Evolutionary conservation across 305 asterid genomes (phyloP).

Genomic region (Fraxinus platypoda): DNA sequence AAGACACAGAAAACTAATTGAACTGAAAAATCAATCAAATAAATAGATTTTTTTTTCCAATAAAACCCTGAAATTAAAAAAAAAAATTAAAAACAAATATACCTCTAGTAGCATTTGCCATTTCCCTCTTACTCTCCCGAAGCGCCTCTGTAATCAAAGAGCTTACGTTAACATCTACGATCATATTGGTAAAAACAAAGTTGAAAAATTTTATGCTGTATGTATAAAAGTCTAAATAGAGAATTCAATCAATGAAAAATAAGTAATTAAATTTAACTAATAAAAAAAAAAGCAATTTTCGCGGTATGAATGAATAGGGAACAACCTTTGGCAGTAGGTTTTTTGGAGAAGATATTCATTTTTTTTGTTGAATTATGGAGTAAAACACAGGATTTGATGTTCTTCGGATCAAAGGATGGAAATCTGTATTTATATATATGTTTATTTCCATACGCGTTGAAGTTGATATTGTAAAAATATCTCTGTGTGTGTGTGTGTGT

Average conservation of each 20-base stretch:
- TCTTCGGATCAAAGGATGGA: neutral
- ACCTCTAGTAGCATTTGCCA: slow-evolving; percentile 75
- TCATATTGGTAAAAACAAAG: neutral
- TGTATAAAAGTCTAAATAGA: slow-evolving; percentile 26
- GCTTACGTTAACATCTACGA: neutral
- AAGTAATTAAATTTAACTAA: neutral
- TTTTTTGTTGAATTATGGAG: neutral
- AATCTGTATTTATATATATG: neutral
- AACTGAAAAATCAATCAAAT: neutral
- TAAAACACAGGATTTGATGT: neutral
- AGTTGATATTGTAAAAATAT: neutral
- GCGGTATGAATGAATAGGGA: neutral
- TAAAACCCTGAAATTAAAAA: neutral
- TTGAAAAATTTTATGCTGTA: neutral
- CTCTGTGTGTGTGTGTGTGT: neutral
- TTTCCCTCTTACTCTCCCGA: slow-evolving; percentile 64
- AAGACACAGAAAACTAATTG: neutral
- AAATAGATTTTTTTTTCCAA: neutral
- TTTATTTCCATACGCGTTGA: neutral
- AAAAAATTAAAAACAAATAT: slow-evolving; percentile 3
- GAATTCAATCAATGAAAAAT: neutral
- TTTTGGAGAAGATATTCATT: slow-evolving; percentile 65
- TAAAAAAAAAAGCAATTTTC: neutral
- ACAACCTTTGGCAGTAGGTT: slow-evolving; percentile 68
- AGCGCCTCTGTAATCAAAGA: slow-evolving; percentile 56